Base-by-base conservation (phyloP, 352 stramenopile genomes). In the Globisporangium viniferum region DNA sequence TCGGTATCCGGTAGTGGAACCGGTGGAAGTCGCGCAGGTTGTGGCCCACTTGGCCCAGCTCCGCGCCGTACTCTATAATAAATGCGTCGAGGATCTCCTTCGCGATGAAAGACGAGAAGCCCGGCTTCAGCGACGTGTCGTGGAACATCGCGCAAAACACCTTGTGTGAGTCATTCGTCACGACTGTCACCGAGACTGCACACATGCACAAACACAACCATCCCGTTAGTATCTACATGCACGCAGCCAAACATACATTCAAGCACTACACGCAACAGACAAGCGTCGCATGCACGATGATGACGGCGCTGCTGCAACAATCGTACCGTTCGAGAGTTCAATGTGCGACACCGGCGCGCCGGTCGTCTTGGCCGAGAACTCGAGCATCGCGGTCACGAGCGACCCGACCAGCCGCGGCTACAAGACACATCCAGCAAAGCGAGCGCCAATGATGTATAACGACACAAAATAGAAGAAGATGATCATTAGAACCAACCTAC, bases 141-240 rank as follows among this genome's bases (percentile, higher is more conserved):
- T 97, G 87, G 70, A 98, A 97, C 67, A 97, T 81, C 64, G 91
- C 92, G 70, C 92, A 97, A 67, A 96, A 97, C 7, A 97, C 89
- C 61, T 97, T 97, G 64, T 92, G 81, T 14, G 78, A 73, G 18
- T 97, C 89, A 69, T 97, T 94, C 18, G 78, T 90, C 29, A 97
- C 92, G 56, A 98, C 88, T 7, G 92, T 97, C 44, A 97, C 90
- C 15, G 84, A 86, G 51, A 97, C 86, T 93, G 27, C 31, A 31
- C 1, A 18, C 1, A 27, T 10, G 20, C 9, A 10, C 27, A 31
- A 0, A 46, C 14, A 46, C 15, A 29, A 49, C 56, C 15, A 2
- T 27, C 14, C 18, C 5, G 36, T 59, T 27, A 61, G 55, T 20
- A 24, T 60, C 18, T 18, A 12, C 18, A 10, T 35, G 15, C 15